Evolutionary conservation across 2,329 filamentous ascomycete genomes (phyloP).

Genomic region (Pseudofabraea citricarpa): DNA sequence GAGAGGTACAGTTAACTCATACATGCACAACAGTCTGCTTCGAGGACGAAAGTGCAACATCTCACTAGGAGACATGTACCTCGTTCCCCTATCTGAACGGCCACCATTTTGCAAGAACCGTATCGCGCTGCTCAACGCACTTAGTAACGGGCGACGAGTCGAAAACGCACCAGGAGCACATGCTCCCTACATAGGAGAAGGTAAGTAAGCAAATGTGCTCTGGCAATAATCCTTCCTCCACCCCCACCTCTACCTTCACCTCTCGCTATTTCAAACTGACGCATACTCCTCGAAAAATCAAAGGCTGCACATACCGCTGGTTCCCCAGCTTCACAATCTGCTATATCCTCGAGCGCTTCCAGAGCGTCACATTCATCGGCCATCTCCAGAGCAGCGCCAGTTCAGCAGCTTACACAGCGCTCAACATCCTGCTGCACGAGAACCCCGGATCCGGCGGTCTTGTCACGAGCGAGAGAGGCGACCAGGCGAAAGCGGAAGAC

Average conservation of each 20-base stretch:
- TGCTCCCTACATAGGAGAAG: too few species aligned
- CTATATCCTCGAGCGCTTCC: conserved; percentile 38
- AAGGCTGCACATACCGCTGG: conserved; percentile 38
- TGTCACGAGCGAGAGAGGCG: conserved; percentile 32
- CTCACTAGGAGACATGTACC: conserved; percentile 15
- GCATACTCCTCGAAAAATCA: not conserved
- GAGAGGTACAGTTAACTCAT: too few species aligned
- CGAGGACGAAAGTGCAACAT: conserved; percentile 20
- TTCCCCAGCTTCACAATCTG: conserved; percentile 36
- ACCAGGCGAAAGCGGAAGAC: conserved; percentile 21
- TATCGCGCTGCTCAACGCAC: conserved; percentile 31
- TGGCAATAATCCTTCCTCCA: too few species aligned
- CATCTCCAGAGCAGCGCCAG: conserved; percentile 33
- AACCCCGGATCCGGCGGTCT: conserved; percentile 34
- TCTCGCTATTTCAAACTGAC: not conserved
- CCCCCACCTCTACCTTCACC: too few species aligned
- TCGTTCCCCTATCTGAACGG: conserved; percentile 11
- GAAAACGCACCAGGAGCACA: too few species aligned
- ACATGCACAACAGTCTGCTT: too few species aligned
- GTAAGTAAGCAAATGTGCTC: too few species aligned
- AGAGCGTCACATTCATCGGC: conserved; percentile 35
- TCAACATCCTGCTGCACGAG: conserved; percentile 38
- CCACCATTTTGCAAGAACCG: conserved; percentile 22
- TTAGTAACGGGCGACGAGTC: conserved; percentile 36
- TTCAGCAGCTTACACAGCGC: conserved; percentile 37